Evolutionary conservation across 73 alveolate genomes (phyloP).

Genomic region (Blepharisma stoltei): DNA sequence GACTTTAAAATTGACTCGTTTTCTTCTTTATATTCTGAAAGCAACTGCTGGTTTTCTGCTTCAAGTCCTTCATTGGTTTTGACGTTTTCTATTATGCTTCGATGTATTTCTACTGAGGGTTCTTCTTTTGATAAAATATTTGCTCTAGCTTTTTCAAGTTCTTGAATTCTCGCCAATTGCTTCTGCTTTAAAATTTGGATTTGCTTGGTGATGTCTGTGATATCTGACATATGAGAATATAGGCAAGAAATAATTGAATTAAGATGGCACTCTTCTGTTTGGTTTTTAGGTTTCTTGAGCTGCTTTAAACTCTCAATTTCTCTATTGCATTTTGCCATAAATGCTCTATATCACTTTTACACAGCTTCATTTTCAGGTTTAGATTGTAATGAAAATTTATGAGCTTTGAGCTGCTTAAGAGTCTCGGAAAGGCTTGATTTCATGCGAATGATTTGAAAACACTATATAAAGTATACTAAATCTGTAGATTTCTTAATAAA

Average conservation of each 20-base stretch:
- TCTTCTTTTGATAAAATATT: too few relatives aligned
- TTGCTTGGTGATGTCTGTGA: background rate
- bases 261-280: background rate
- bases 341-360: background rate
- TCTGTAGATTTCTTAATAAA: too few relatives aligned
- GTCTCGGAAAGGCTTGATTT: too few relatives aligned
- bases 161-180: background rate
- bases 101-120: too few relatives aligned
- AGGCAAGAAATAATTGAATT: background rate
- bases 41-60: background rate
- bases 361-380: background rate
- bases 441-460: too few relatives aligned
- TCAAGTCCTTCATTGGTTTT: background rate
- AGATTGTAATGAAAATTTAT: too few relatives aligned
- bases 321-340: slow-evolving; percentile 4
- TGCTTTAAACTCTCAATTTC: slow-evolving; percentile 15
- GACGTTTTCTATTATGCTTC: too few relatives aligned
- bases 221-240: background rate
- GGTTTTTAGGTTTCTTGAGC: background rate
- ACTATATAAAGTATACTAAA: too few relatives aligned
- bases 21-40: background rate
- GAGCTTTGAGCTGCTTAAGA: too few relatives aligned
- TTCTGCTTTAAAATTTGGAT: slow-evolving; percentile 10
- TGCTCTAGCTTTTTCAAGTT: background rate
- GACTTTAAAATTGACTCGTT: background rate